These are phyloP conservation scores for Sporothrix pallida DNA, from an alignment of 2,329 filamentous ascomycete species.

Conservation along the genomic window DNA sequence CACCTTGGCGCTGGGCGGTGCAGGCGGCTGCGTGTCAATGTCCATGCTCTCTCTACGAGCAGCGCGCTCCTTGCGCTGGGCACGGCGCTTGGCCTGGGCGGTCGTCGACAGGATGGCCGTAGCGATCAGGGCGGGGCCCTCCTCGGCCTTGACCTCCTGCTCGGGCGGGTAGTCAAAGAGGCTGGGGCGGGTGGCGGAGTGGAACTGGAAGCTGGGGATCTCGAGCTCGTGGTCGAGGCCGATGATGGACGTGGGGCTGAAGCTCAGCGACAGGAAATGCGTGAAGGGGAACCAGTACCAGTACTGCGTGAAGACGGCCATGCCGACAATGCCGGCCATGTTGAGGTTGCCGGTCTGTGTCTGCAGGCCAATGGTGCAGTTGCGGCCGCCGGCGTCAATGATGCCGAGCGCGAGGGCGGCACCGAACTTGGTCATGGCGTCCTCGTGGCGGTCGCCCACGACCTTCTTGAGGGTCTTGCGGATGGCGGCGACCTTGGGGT, in stretches of 20 bases:
- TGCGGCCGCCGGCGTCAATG: constrained; percentile 95
- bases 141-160: constrained; percentile 91
- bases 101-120: constrained; percentile 96
- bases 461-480: constrained; percentile 95
- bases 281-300: constrained; percentile 99
- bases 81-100: constrained; percentile 92
- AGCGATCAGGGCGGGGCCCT: constrained; percentile 90
- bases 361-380: constrained; percentile 97
- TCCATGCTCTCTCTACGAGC: constrained; percentile 95
- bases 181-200: constrained; percentile 92
- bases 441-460: constrained; percentile 91
- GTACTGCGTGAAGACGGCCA: constrained; percentile 98
- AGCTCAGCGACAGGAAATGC: constrained; percentile 93
- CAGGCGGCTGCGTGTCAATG: constrained; percentile 69
- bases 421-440: constrained; percentile 99
- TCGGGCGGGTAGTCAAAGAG: constrained; percentile 98
- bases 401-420: constrained; percentile 93
- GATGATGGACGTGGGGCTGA: constrained; percentile 96
- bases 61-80: constrained; percentile 91
- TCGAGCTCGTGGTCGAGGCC: constrained; percentile 92
- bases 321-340: constrained; percentile 97
- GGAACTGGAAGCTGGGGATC: constrained; percentile 91
- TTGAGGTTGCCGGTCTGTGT: constrained; percentile 98
- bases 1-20: constrained; percentile 22
- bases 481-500: constrained; percentile 89